These are phyloP conservation scores for Harringtonia aguacate DNA, from an alignment of 2,329 filamentous ascomycete species.

Conservation along the genomic window DNA sequence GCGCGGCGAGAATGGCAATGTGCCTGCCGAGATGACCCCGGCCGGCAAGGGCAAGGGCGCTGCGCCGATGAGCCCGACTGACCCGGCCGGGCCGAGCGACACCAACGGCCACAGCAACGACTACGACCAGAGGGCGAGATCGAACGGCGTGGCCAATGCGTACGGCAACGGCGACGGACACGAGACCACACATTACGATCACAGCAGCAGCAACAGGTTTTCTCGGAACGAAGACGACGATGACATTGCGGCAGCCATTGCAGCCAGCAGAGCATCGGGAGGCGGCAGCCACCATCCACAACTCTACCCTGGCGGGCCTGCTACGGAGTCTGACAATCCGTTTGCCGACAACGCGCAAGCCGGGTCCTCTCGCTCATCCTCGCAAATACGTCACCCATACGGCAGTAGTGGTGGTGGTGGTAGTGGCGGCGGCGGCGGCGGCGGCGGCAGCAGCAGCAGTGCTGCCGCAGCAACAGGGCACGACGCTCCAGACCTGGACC, in stretches of 20 bases:
- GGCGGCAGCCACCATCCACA: conserved; percentile 1
- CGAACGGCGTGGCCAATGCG: not conserved
- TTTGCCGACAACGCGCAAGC: conserved; percentile 6
- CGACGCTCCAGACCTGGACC: not conserved
- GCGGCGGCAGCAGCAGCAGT: not conserved
- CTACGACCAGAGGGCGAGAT: not conserved
- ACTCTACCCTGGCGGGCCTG: conserved; percentile 1
- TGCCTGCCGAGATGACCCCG: conserved; percentile 8
- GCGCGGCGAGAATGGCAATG: conserved; percentile 18
- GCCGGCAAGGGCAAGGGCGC: conserved; percentile 17
- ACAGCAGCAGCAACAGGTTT: not conserved
- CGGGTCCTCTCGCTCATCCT: conserved; percentile 9
- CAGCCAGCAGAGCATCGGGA: conserved; percentile 9
- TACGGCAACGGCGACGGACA: not conserved
- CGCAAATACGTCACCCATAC: conserved; percentile 1
- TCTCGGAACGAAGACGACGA: conserved; percentile 4
- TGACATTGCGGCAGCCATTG: conserved; percentile 11
- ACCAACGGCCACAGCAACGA: not conserved
- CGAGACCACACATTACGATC: not conserved
- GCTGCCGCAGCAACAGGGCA: not conserved
- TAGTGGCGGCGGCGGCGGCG: conserved; percentile 1
- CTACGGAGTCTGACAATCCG: conserved; percentile 4
- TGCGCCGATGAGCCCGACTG: conserved; percentile 5
- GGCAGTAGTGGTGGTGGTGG: not conserved
- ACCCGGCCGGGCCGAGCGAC: conserved; percentile 1